Evolutionary conservation across 208 protist genomes (phyloP), one percentile per base, ranked within the genome.

Genomic region (Acanthamoeba triangularis): DNA sequence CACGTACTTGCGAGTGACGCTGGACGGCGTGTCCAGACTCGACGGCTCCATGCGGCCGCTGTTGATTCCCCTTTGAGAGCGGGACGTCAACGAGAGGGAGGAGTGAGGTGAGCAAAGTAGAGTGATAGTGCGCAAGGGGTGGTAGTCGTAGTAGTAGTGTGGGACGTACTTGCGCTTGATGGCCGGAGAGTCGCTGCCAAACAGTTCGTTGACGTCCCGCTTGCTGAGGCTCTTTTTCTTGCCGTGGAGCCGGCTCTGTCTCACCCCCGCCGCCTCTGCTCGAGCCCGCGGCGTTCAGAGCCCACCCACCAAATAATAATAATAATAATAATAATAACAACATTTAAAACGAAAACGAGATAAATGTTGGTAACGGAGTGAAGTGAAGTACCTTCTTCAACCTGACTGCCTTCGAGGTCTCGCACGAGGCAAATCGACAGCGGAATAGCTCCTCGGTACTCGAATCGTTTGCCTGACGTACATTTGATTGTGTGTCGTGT

Each of bases 171-270:
- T 72, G 25, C 65, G 65, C 30, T 72, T 72, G 65, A 72, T 72
- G n/a, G 65, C 25, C 10, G 65, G 6, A 2, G 65, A 33, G 65
- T 72, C 65, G 65, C 25, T 72, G n/a, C 14, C 65, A 13, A 72
- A 20, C 65, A 37, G 7, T 30, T 72, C 65, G 65, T 13, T 37
- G n/a, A 72, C 30, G 30, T 72, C 65, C 13, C 65, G 65, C 25
- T 37, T 30, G 65, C 65, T 72, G 65, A 72, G 65, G 65, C 65
- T 72, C 30, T 72, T 72, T 30, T 72, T 72, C 30, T 37, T 72
- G 65, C 65, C 65, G 8, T 72, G 65, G 14, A 72, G 25, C 7
- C 65, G 7, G 65, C 65, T 72, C 65, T 72, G 65, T 11, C 65
- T 30, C 65, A 72, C 65, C 14, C 65, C 65, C 30, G 65, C 65